Evolutionary conservation across 306 rosid genomes (phyloP).

Genomic region (Dalbergia oliveri): DNA sequence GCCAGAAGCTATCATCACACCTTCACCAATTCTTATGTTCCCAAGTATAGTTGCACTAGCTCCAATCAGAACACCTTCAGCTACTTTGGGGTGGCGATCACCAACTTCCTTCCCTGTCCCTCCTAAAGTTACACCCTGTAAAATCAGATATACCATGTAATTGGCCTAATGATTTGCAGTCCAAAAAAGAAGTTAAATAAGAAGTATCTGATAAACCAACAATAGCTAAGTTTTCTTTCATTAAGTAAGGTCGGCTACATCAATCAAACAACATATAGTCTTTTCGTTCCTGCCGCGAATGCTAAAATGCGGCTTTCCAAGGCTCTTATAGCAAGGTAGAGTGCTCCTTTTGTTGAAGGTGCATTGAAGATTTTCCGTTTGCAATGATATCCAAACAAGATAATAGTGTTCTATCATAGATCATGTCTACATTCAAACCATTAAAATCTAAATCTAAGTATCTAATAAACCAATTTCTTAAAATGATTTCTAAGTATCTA

Average conservation of each 20-base stretch:
- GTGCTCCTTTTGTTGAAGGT: too few species aligned
- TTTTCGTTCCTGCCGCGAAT: too few species aligned
- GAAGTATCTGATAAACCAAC: background rate
- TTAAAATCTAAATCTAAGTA: too few species aligned
- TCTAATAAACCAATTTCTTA: background rate
- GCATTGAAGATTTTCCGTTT: too few species aligned
- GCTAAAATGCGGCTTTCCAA: too few species aligned
- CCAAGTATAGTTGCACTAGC: slow-evolving; percentile 81
- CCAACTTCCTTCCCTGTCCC: slow-evolving; percentile 78
- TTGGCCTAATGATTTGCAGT: background rate
- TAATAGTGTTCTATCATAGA: too few species aligned
- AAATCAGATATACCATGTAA: slow-evolving; percentile 13
- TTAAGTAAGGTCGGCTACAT: too few species aligned
- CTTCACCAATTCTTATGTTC: slow-evolving; percentile 73
- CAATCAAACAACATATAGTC: background rate
- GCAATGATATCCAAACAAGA: too few species aligned
- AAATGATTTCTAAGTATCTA: too few species aligned
- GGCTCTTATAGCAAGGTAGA: too few species aligned
- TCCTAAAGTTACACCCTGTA: slow-evolving; percentile 81
- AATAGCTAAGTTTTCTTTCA: too few species aligned
- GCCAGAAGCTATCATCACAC: slow-evolving; percentile 78
- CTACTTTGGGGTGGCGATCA: slow-evolving; percentile 82
- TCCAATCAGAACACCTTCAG: slow-evolving; percentile 78
- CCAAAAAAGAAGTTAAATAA: background rate
- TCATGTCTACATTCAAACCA: too few species aligned